phyloP scores from a whole-genome alignment of 306 rosid species.

The Cicer chorassanicum region DNA sequence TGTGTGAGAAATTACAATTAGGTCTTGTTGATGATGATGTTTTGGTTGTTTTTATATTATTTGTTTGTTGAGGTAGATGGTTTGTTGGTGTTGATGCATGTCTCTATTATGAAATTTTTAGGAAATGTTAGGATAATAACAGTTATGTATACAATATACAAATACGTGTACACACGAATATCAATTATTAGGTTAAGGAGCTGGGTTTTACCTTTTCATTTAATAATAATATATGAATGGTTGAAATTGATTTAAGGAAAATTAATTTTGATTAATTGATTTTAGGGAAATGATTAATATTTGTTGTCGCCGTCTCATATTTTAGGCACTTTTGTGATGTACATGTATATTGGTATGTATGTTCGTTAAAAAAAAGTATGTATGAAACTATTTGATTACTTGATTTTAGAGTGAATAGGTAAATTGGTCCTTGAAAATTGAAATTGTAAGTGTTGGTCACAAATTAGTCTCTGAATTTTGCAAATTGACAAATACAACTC shows the following conservation, averaged over 20 bases:
- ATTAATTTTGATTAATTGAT: not conserved
- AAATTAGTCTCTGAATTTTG: too few species aligned
- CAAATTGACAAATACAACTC: too few species aligned
- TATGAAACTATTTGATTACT: not conserved
- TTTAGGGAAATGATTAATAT: not conserved
- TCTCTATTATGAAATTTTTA: not conserved
- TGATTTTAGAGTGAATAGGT: too few species aligned
- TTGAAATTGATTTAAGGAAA: conserved; percentile 9
- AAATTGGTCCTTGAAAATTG: too few species aligned
- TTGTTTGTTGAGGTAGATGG: not conserved
- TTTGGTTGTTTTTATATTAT: conserved; percentile 18
- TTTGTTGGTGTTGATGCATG: conserved; percentile 35
- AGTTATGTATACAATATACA: too few species aligned
- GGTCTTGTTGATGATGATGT: conserved; percentile 33
- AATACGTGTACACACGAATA: not conserved
- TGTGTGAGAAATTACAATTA: conserved; percentile 1
- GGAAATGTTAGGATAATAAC: not conserved
- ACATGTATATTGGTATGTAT: not conserved
- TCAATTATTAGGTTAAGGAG: not conserved
- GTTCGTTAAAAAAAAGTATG: not conserved
- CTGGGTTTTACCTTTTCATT: not conserved
- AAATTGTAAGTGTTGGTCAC: too few species aligned
- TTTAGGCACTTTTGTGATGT: not conserved
- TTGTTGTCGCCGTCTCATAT: not conserved
- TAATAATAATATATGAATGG: not conserved